Percentiles rank a stretch among this genome's conserved stretches.
These are phyloP conservation scores for Nakaseomyces nivariensis DNA, from an alignment of 1,139 yeast species.

Conservation along the genomic window DNA sequence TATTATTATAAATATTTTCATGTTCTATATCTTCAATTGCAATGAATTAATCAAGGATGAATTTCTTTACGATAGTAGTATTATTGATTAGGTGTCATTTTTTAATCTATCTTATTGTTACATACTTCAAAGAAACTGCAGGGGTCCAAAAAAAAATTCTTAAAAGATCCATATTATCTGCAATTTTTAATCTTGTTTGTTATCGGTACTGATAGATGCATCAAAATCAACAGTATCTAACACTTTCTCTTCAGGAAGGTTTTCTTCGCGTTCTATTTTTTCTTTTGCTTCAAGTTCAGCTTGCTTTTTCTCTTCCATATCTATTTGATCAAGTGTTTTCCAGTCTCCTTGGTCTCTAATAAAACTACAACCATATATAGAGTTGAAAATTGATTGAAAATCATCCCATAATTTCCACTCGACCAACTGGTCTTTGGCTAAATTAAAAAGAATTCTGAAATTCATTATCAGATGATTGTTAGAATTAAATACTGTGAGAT, in stretches of 20 bases:
- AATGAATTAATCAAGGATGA: too few relatives aligned
- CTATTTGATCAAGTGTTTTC: conserved; percentile 7
- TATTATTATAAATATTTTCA: too few relatives aligned
- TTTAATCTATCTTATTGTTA: neutral
- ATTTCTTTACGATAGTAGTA: too few relatives aligned
- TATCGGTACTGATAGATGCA: too few relatives aligned
- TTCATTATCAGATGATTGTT: conserved; percentile 22
- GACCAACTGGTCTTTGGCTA: conserved; percentile 13
- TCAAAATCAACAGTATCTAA: too few relatives aligned
- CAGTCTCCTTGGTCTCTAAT: conserved; percentile 15
- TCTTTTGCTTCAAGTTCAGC: conserved; percentile 7
- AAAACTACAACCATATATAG: conserved; percentile 15
- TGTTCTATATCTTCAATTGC: too few relatives aligned
- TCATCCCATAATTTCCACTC: conserved; percentile 17
- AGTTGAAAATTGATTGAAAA: conserved; percentile 15
- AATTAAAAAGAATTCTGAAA: conserved; percentile 21
- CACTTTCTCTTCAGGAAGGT: too few relatives aligned
- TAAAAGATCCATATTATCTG: too few relatives aligned
- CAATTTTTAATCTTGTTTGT: too few relatives aligned
- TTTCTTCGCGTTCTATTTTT: neutral
- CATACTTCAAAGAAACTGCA: neutral
- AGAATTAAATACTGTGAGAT: conserved; percentile 20
- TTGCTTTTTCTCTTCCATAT: conserved; percentile 12
- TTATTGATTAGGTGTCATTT: too few relatives aligned
- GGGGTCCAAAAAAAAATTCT: too few relatives aligned